phyloP scores from a whole-genome alignment of 768 basidiomycete species.

The Boletus eberwhitei region DNA sequence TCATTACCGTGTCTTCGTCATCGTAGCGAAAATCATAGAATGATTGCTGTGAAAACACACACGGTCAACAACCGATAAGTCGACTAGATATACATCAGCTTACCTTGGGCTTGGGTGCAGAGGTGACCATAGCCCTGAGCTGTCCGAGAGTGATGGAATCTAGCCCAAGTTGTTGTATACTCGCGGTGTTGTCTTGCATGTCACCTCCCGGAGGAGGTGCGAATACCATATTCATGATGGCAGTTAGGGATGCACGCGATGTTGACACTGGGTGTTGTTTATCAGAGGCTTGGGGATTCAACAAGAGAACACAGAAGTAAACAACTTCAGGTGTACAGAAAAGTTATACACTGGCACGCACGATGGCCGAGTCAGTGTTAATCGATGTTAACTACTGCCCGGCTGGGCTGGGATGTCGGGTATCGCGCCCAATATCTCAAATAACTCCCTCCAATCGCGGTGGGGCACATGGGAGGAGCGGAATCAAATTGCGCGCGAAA shows the following conservation, averaged over 20 bases:
- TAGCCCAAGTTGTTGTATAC: slow-evolving; percentile 41
- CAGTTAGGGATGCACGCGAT: not conserved
- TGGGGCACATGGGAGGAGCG: not conserved
- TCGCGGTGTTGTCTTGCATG: slow-evolving; percentile 30
- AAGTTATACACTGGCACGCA: not conserved
- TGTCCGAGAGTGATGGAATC: slow-evolving; percentile 82
- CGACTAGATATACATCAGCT: slow-evolving; percentile 17
- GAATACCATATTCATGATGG: slow-evolving; percentile 34
- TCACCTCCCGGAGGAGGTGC: slow-evolving; percentile 28
- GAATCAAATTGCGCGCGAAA: not conserved
- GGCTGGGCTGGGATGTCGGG: not conserved
- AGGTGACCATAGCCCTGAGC: slow-evolving; percentile 67
- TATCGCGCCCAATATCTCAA: not conserved
- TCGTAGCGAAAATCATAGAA: slow-evolving; percentile 92
- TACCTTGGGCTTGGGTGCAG: slow-evolving; percentile 75
- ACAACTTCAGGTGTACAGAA: not conserved
- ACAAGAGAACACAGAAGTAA: slow-evolving; percentile 21
- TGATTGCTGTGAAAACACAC: slow-evolving; percentile 56
- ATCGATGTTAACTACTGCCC: slow-evolving; percentile 2
- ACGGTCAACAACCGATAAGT: slow-evolving; percentile 17
- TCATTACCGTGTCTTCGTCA: slow-evolving; percentile 93
- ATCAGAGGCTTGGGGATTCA: slow-evolving; percentile 26
- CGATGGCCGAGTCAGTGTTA: slow-evolving; percentile 4
- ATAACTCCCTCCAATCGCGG: slow-evolving; percentile 6
- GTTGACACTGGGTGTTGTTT: slow-evolving; percentile 16